Percentiles rank a stretch among this genome's conserved stretches.
phyloP scores from a whole-genome alignment of 1,284 basidiomycete genomes.

The Butyriboletus appendiculatus region DNA sequence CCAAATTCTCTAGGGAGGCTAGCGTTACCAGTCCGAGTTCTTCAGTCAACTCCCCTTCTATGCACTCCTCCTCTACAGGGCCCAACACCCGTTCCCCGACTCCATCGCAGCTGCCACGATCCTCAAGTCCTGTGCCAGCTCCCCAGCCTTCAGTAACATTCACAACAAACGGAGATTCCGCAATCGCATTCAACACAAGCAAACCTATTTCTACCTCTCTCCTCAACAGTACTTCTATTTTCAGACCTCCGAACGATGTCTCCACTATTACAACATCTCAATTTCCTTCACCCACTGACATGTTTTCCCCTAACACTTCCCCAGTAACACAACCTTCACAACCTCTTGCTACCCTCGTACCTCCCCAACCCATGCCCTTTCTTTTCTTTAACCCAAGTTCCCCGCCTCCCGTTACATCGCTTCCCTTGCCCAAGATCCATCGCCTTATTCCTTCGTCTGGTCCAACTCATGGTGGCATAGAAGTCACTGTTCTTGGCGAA shows the following conservation, averaged over 20 bases:
- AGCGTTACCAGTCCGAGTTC: slow-evolving; percentile 55
- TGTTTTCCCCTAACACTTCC: slow-evolving; percentile 17
- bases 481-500: slow-evolving; percentile 91
- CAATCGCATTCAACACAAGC: slow-evolving; percentile 6
- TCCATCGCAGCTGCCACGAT: slow-evolving; percentile 34
- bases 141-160: slow-evolving; percentile 11
- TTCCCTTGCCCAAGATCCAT: slow-evolving; percentile 70
- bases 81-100: slow-evolving; percentile 53
- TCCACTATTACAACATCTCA: slow-evolving; percentile 16
- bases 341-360: slow-evolving; percentile 19
- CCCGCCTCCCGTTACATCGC: slow-evolving; percentile 42
- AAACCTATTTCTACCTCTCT: slow-evolving; percentile 15
- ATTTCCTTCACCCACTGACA: slow-evolving; percentile 19
- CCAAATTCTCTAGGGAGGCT: slow-evolving; percentile 46
- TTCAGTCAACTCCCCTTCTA: slow-evolving; percentile 44
- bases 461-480: slow-evolving; percentile 91
- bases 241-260: slow-evolving; percentile 16
- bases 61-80: slow-evolving; percentile 31
- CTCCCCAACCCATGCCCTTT: slow-evolving; percentile 45
- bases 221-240: slow-evolving; percentile 6
- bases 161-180: slow-evolving; percentile 9
- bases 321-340: slow-evolving; percentile 22
- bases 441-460: slow-evolving; percentile 90
- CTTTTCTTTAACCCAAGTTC: slow-evolving; percentile 60
- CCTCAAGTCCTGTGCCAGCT: slow-evolving; percentile 13